Base-by-base conservation (phyloP, 768 basidiomycete genomes). In the Phaeotremella skinneri region DNA sequence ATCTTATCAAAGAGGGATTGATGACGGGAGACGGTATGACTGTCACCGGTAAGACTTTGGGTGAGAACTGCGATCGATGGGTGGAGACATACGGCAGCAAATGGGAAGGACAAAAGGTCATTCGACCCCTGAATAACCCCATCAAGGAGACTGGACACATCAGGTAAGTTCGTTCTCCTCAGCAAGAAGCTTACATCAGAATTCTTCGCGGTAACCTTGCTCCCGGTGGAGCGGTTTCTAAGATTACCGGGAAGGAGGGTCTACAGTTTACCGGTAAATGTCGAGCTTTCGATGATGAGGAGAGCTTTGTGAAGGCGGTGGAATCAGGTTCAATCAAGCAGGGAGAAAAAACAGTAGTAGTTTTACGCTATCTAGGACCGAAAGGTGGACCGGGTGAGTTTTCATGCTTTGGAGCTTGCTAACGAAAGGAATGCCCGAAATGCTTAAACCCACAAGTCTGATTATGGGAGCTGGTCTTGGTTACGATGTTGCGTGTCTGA, bases 391-490 rank as follows among this genome's bases (percentile, higher is more conserved):
- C 94, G 31, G 91, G 90, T 88, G 62, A 79, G 86, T 75, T 1
- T 4, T 5, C n/a, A 23, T 20, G 29, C n/a, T 25, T 13, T 26
- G 39, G 11, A 39, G 9, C 58, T 50, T 55, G 26, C 66, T 53
- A 47, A 53, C 60, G 50, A 56, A 57, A 55, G 91, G 92, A 63
- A 99, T 99, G 94, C 94, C 92, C 50, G 96, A 99, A 81, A 99
- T 99, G 96, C 82, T 98, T 58, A 97, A 97, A 76, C 93, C 93
- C 25, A 98, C 94, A 30, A 90, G 90, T 80, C 76, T 98, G 72
- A 92, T 99, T 78, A 98, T 99, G 90, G 96, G 96, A 55, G 96
- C 96, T 13, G 96, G 96, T 11, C 82, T 98, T 11, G 96, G 96
- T 11, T 81, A 88, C 65, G 94, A 98, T 68, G 96, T 98, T 49